phyloP scores from a whole-genome alignment of 805 yeast species.

The Lachancea waltii region DNA sequence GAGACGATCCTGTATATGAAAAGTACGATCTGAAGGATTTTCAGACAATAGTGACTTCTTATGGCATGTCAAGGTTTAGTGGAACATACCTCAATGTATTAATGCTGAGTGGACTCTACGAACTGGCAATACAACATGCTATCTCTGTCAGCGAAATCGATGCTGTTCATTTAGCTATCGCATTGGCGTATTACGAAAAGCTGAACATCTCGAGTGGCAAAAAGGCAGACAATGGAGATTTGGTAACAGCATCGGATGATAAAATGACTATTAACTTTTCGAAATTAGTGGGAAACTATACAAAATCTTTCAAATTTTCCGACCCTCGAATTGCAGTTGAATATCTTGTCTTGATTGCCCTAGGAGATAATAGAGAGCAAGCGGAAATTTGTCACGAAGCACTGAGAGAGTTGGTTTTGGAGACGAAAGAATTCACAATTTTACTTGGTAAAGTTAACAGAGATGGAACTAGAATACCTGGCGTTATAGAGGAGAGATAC shows the following conservation, averaged over 20 bases:
- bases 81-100: constrained; percentile 69
- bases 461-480: constrained; percentile 74
- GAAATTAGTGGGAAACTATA: constrained; percentile 69
- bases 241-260: constrained; percentile 32
- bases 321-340: constrained; percentile 93
- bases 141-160: constrained; percentile 63
- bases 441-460: constrained; percentile 77
- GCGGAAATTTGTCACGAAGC: constrained; percentile 65
- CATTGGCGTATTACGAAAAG: constrained; percentile 66
- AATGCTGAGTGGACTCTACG: constrained; percentile 72
- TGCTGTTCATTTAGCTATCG: constrained; percentile 84
- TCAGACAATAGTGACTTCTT: constrained; percentile 60
- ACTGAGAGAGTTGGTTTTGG: constrained; percentile 73
- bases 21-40: constrained; percentile 67
- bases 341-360: constrained; percentile 65
- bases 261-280: constrained; percentile 42
- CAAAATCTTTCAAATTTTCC: constrained; percentile 72
- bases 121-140: constrained; percentile 61
- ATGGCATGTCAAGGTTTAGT: constrained; percentile 69
- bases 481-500: constrained; percentile 75
- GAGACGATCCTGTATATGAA: constrained; percentile 54
- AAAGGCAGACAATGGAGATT: constrained; percentile 30
- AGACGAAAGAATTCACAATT: constrained; percentile 76
- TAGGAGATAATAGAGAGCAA: constrained; percentile 43
- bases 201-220: constrained; percentile 41